Evolutionary conservation across 1,139 yeast genomes (phyloP), one percentile per base, ranked within the genome.

Genomic region (Kodamaea anthophila): DNA sequence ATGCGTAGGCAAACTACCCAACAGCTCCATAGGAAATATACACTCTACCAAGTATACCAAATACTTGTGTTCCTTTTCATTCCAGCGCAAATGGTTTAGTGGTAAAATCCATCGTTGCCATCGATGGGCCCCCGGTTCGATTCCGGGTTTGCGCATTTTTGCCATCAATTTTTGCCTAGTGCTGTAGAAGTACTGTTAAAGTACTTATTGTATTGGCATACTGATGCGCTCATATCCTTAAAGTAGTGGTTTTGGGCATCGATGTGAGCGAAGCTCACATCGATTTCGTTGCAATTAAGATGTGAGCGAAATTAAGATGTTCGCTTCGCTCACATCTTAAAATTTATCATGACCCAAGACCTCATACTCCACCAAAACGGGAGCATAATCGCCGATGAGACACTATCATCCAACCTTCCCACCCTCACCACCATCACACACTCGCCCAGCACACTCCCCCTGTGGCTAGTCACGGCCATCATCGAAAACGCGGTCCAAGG

Each of bases 401-500:
- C 46, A 33, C 43, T 48, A 44, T 52, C 38, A 3, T 54, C 52
- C 1, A 18, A 28, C 2, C 10, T 34, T 2, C 50, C 59, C 3
- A 42, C 44, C 26, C 44, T 76, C 22, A 60, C 73, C 2, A 45
- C 74, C 2, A 55, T 82, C 2, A 65, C 84, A 0, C 70, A 78
- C 37, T 60, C 66, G 2, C 73, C 70, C 36, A 81, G 84, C 0
- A 79, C 86, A 0, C 65, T 75, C 12, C 78, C 93, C 2, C 50
- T 72, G 4, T 84, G 94, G 94, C 56, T 83, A 19, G 47, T 73
- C 5, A 68, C 60, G 23, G 58, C 72, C 3, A 43, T 74, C 19
- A 50, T 71, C 7, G 77, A 72, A 42, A 66, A 58, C 36, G 48
- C 66, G 9, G 38, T 72, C 11, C 40, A 45, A 9, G 74, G 73